A percentile compares a stretch with the other conserved stretches of the same genome.
Evolutionary conservation across 1,284 basidiomycete genomes (phyloP).

Genomic region (Leccinum subrobustum): DNA sequence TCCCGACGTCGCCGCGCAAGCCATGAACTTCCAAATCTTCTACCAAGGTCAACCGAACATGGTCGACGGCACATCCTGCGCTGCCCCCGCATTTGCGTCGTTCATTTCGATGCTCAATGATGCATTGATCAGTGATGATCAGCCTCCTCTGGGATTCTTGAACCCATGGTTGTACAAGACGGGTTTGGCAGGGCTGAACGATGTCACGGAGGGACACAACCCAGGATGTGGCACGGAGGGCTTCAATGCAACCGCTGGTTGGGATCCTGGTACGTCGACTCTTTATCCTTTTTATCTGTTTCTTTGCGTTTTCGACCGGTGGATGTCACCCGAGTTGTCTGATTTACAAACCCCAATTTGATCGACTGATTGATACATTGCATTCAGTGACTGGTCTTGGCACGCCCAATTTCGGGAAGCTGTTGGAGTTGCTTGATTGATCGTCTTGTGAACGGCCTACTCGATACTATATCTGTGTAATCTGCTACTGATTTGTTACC

Average conservation of each 20-base stretch:
- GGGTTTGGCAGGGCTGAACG: conserved; percentile 42
- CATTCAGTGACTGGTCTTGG: conserved; percentile 45
- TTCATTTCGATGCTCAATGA: conserved; percentile 64
- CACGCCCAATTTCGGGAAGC: conserved; percentile 41
- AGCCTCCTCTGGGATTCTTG: conserved; percentile 53
- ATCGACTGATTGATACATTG: neutral
- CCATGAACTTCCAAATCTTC: conserved; percentile 8
- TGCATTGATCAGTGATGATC: conserved; percentile 44
- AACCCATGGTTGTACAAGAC: conserved; percentile 55
- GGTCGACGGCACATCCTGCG: conserved; percentile 51
- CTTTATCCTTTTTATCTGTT: neutral
- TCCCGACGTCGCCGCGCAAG: conserved; percentile 65
- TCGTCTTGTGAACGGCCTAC: neutral
- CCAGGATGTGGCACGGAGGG: conserved; percentile 57
- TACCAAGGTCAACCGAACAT: conserved; percentile 12
- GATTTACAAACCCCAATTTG: neutral
- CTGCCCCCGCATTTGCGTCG: conserved; percentile 21
- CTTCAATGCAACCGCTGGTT: conserved; percentile 45
- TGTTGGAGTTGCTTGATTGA: conserved; percentile 24
- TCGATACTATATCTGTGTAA: neutral
- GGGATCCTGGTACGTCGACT: conserved; percentile 40
- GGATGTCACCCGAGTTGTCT: neutral
- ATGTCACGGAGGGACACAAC: conserved; percentile 53
- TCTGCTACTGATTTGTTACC: neutral
- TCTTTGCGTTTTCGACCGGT: neutral